Evolutionary conservation across 805 yeast genomes (phyloP).

Genomic region (Wickerhamiella nectarea): DNA sequence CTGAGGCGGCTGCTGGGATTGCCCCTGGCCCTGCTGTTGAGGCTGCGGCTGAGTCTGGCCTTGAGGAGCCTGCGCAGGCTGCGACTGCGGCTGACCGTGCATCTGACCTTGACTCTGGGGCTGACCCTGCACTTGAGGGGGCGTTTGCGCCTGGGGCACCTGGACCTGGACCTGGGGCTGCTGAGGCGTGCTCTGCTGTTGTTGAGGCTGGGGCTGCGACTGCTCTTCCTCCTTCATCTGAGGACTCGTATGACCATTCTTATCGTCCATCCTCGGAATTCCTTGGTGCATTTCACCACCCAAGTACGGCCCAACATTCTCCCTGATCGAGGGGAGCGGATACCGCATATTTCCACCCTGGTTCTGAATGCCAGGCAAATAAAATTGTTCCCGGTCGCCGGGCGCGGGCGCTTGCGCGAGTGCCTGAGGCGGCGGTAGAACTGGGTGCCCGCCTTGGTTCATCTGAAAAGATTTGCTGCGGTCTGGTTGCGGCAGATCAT

Average conservation of each 20-base stretch:
- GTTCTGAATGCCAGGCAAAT: slow-evolving; percentile 15
- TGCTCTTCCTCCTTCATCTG: neutral
- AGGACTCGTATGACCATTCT: neutral
- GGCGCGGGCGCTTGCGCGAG: slow-evolving; percentile 10
- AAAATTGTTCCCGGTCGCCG: slow-evolving; percentile 9
- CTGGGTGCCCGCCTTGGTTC: slow-evolving; percentile 23
- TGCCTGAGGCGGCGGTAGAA: slow-evolving; percentile 24
- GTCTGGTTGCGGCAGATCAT: slow-evolving; percentile 13
- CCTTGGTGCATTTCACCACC: slow-evolving; percentile 9
- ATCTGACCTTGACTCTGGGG: slow-evolving; percentile 15
- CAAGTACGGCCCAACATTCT: slow-evolving; percentile 9
- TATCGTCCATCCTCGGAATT: slow-evolving; percentile 6
- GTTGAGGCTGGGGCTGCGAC: slow-evolving; percentile 13
- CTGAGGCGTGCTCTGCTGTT: slow-evolving; percentile 13
- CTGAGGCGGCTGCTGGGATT: slow-evolving; percentile 4
- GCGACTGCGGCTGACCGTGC: slow-evolving; percentile 12
- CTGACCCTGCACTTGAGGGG: neutral
- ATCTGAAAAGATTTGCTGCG: slow-evolving; percentile 11
- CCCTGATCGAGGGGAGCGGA: slow-evolving; percentile 23
- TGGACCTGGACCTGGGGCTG: slow-evolving; percentile 4
- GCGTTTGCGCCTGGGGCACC: slow-evolving; percentile 3
- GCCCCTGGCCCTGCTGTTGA: slow-evolving; percentile 5
- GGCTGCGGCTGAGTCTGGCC: slow-evolving; percentile 1
- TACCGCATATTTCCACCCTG: slow-evolving; percentile 16
- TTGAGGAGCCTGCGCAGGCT: neutral